Percentiles rank a stretch among this genome's conserved stretches.
These are phyloP conservation scores for Lecanoromycetidae sp. DNA, from an alignment of 2,329 filamentous ascomycete species.

Conservation along the genomic window DNA sequence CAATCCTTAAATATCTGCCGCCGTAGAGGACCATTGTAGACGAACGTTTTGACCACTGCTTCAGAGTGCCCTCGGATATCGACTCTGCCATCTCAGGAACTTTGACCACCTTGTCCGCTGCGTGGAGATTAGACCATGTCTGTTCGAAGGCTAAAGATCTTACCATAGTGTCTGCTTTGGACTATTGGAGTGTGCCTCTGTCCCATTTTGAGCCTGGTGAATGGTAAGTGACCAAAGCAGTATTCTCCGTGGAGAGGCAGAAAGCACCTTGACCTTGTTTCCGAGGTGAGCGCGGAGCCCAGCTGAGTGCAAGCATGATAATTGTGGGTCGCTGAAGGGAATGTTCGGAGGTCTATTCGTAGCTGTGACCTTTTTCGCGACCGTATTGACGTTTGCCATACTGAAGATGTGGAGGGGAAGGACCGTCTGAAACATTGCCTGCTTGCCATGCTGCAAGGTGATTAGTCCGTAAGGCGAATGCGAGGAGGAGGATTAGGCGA, in stretches of 20 bases:
- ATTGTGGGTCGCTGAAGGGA: not conserved
- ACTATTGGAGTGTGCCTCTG: not conserved
- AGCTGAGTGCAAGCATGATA: not conserved
- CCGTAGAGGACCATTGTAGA: conserved; percentile 18
- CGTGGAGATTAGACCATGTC: conserved; percentile 13
- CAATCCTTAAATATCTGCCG: not conserved
- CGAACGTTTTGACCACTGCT: conserved; percentile 78
- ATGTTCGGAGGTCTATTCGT: not conserved
- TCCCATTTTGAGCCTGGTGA: not conserved
- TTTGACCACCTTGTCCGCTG: conserved; percentile 74
- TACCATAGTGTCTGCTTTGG: conserved; percentile 30
- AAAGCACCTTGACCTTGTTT: not conserved
- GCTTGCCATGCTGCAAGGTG: conserved; percentile 2
- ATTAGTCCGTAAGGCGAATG: not conserved
- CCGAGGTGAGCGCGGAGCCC: not conserved
- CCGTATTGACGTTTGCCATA: not conserved
- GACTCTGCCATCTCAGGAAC: conserved; percentile 98
- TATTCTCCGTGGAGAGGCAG: not conserved
- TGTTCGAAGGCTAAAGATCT: not conserved
- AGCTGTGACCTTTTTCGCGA: not conserved
- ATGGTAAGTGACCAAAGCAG: not conserved
- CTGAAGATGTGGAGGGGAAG: conserved; percentile 16
- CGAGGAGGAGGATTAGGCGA: not conserved
- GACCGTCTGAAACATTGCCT: conserved; percentile 5
- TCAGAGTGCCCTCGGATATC: conserved; percentile 92